Evolutionary conservation across 2,329 filamentous ascomycete species (phyloP).

Genomic region (Beauveria bassiana): DNA sequence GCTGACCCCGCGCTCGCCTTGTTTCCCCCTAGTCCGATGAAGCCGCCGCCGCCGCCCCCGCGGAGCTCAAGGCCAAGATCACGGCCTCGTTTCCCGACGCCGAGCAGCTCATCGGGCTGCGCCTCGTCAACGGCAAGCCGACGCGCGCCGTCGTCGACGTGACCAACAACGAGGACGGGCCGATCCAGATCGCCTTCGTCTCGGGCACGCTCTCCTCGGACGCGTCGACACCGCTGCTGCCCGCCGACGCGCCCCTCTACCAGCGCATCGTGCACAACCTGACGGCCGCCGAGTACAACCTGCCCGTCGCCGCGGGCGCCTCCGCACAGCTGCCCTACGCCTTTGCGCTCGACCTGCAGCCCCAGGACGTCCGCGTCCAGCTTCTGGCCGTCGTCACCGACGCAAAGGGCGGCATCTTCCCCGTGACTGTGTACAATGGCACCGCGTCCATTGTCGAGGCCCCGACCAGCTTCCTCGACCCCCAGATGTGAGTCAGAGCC

Average conservation of each 20-base stretch:
- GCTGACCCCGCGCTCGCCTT: background rate
- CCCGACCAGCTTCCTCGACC: slow-evolving; percentile 85
- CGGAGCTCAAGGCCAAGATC: slow-evolving; percentile 52
- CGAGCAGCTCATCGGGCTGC: slow-evolving; percentile 90
- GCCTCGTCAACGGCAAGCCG: slow-evolving; percentile 86
- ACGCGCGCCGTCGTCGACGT: slow-evolving; percentile 78
- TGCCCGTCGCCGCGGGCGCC: slow-evolving; percentile 67
- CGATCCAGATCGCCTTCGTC: slow-evolving; percentile 69
- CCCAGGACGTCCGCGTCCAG: slow-evolving; percentile 76
- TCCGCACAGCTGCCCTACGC: slow-evolving; percentile 71
- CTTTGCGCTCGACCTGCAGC: slow-evolving; percentile 86
- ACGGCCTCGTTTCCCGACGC: slow-evolving; percentile 56
- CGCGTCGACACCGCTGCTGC: slow-evolving; percentile 45
- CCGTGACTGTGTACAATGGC: slow-evolving; percentile 71
- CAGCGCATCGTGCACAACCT: slow-evolving; percentile 72
- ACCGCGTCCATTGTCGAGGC: slow-evolving; percentile 83
- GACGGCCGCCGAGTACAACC: slow-evolving; percentile 65
- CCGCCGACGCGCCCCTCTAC: slow-evolving; percentile 33
- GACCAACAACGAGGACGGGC: slow-evolving; percentile 70
- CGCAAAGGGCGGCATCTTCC: slow-evolving; percentile 60
- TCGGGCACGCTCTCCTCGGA: slow-evolving; percentile 63
- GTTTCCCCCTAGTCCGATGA: slow-evolving; percentile 2
- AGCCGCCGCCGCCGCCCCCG: slow-evolving; percentile 17
- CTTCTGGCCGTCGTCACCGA: slow-evolving; percentile 68
- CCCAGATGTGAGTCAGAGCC: slow-evolving; percentile 70